Percentiles rank a stretch among this genome's conserved stretches.
phyloP scores from a whole-genome alignment of 768 basidiomycete genomes.

The Boletus rubropictus region DNA sequence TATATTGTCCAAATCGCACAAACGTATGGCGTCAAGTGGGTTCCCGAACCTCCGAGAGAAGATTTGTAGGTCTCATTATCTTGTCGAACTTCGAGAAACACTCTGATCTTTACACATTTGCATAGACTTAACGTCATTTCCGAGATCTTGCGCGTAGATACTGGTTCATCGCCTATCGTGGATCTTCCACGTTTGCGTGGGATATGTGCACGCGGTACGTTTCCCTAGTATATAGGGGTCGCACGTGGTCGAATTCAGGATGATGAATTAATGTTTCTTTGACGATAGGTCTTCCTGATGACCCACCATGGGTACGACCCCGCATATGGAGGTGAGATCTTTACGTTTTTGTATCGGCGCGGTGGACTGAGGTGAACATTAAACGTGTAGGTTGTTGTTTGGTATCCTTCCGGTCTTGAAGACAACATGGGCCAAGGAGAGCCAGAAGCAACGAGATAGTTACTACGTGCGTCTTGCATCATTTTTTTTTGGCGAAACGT shows the following conservation, averaged over 20 bases:
- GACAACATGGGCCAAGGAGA: constrained; percentile 52
- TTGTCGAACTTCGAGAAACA: not conserved
- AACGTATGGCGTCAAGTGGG: constrained; percentile 53
- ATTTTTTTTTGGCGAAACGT: not conserved
- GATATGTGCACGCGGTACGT: constrained; percentile 58
- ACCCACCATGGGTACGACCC: constrained; percentile 71
- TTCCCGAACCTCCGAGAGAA: constrained; percentile 52
- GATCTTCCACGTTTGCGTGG: constrained; percentile 51
- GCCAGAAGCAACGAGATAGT: constrained; percentile 54
- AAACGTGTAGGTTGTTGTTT: constrained; percentile 51
- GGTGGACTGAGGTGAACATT: constrained; percentile 4
- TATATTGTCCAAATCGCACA: constrained; percentile 52
- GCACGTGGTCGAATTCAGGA: not conserved
- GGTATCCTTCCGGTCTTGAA: constrained; percentile 56
- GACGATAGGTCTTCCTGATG: constrained; percentile 59
- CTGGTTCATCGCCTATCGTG: constrained; percentile 42
- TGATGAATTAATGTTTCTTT: constrained; percentile 1
- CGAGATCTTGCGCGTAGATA: constrained; percentile 47
- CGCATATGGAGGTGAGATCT: constrained; percentile 66
- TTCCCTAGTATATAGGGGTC: not conserved
- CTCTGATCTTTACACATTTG: not conserved
- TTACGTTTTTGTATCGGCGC: not conserved
- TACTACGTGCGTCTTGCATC: constrained; percentile 57
- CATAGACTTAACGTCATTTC: constrained; percentile 51
- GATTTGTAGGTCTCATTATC: constrained; percentile 46